These are phyloP conservation scores for Kurtzmaniella quercitrusa DNA, from an alignment of 1,139 yeast genomes.

Conservation along the genomic window DNA sequence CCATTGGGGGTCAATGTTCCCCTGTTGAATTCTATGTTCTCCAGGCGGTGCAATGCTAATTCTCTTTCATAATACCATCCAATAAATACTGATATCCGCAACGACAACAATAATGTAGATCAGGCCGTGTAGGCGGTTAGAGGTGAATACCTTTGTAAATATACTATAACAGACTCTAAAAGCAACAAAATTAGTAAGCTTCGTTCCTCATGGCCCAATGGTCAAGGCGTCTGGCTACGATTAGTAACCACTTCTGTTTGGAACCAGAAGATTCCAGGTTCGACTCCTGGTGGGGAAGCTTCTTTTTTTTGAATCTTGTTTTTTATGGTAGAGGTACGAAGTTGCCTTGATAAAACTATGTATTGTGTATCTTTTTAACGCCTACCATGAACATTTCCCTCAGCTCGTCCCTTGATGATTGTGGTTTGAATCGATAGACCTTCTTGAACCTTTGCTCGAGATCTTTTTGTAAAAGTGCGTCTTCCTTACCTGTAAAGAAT, in stretches of 20 bases:
- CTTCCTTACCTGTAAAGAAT: constrained; percentile 41
- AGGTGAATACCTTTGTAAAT: no score
- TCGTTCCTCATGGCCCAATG: constrained; percentile 57
- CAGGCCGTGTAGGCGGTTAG: no score
- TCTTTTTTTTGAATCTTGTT: constrained; percentile 32
- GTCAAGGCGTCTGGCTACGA: constrained; percentile 57
- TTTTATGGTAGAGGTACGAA: no score
- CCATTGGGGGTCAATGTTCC: constrained; percentile 36
- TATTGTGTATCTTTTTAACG: constrained; percentile 11
- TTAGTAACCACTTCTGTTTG: constrained; percentile 44
- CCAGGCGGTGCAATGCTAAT: constrained; percentile 27
- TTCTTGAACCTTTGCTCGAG: constrained; percentile 27
- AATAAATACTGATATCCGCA: not conserved
- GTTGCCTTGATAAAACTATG: not conserved
- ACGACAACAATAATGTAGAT: no score
- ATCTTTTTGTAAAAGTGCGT: constrained; percentile 19
- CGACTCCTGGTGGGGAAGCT: constrained; percentile 95
- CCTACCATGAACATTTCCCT: constrained; percentile 37
- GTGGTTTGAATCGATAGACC: constrained; percentile 32
- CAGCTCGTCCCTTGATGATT: constrained; percentile 37
- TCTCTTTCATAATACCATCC: not conserved
- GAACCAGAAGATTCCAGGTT: constrained; percentile 92
- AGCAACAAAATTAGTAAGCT: constrained; percentile 24
- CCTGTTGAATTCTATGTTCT: constrained; percentile 33
- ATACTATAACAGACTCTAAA: no score